Evolutionary conservation across 371 early-diverging fungal genomes (phyloP).

Genomic region (Conidiobolus incongruus): DNA sequence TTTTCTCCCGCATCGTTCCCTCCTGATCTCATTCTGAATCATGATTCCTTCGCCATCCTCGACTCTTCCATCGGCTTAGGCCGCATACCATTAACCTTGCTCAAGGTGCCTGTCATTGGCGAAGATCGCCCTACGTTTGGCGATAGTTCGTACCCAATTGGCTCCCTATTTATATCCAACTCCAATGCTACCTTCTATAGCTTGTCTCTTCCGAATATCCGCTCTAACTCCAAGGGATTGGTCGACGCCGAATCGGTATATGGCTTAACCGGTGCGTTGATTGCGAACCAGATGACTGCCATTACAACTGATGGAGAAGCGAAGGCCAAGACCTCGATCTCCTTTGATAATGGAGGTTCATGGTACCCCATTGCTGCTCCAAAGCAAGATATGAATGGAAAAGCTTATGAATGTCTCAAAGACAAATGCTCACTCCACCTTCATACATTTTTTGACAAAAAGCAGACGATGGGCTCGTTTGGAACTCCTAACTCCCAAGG

Average conservation of each 20-base stretch:
- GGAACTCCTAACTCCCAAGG: constrained; percentile 58
- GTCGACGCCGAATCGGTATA: constrained; percentile 87
- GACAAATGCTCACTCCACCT: constrained; percentile 44
- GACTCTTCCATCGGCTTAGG: constrained; percentile 37
- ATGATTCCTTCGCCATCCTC: constrained; percentile 23
- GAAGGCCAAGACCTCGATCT: constrained; percentile 23
- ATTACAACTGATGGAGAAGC: constrained; percentile 34
- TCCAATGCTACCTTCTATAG: constrained; percentile 56
- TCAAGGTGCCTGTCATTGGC: neutral
- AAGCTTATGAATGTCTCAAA: constrained; percentile 18
- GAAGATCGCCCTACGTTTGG: neutral
- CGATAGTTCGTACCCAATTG: constrained; percentile 9
- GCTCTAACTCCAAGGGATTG: constrained; percentile 36
- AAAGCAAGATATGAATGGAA: neutral
- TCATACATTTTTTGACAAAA: constrained; percentile 41
- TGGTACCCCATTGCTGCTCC: neutral
- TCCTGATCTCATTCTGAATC: constrained; percentile 24
- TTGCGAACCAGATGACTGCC: constrained; percentile 72
- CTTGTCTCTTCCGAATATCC: constrained; percentile 47
- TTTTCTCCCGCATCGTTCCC: constrained; percentile 64
- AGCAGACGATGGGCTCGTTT: constrained; percentile 27
- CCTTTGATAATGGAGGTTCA: constrained; percentile 2
- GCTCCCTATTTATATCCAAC: constrained; percentile 64
- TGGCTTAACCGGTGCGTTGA: constrained; percentile 57
- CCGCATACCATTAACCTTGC: neutral